These are phyloP conservation scores for Dillenia suffruticosa DNA, from an alignment of 164 flowering plant genomes.

Conservation along the genomic window DNA sequence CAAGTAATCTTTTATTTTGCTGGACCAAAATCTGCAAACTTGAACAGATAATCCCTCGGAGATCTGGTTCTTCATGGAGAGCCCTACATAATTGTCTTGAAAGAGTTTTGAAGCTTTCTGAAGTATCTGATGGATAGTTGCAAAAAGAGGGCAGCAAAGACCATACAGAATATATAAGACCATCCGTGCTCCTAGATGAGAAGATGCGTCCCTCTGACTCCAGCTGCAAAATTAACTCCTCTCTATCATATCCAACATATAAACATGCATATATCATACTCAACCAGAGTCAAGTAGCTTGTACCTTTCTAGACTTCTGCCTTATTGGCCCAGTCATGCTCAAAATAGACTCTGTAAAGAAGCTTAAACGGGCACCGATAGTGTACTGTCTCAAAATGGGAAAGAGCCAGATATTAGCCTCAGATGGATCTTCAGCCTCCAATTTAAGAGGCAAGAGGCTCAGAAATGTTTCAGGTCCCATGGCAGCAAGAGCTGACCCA, in stretches of 20 bases:
- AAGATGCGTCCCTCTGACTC: constrained; percentile 56
- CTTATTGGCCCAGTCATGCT: constrained; percentile 35
- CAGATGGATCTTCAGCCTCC: constrained; percentile 58
- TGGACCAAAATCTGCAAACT: constrained; percentile 76
- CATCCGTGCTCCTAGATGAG: constrained; percentile 68
- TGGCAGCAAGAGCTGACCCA: constrained; percentile 84
- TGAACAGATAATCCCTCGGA: constrained; percentile 78
- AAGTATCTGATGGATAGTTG: constrained; percentile 86
- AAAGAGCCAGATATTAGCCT: constrained; percentile 78
- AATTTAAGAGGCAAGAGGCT: constrained; percentile 71
- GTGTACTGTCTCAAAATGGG: constrained; percentile 85
- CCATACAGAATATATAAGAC: constrained; percentile 75
- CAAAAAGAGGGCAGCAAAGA: constrained; percentile 93
- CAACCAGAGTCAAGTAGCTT: not conserved
- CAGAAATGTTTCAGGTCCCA: constrained; percentile 81
- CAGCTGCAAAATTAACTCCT: constrained; percentile 43
- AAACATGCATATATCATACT: not conserved
- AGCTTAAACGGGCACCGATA: constrained; percentile 73
- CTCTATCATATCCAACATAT: constrained; percentile 4
- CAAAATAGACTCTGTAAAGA: constrained; percentile 55
- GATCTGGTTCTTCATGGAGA: constrained; percentile 56
- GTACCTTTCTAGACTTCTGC: constrained; percentile 64
- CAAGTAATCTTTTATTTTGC: constrained; percentile 61
- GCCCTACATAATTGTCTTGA: constrained; percentile 36
- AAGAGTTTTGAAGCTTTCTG: constrained; percentile 66